A percentile compares a stretch with the other conserved stretches of the same genome.
These are phyloP conservation scores for Dactylonectria estremocensis DNA, from an alignment of 2,329 filamentous ascomycete genomes.

Conservation along the genomic window DNA sequence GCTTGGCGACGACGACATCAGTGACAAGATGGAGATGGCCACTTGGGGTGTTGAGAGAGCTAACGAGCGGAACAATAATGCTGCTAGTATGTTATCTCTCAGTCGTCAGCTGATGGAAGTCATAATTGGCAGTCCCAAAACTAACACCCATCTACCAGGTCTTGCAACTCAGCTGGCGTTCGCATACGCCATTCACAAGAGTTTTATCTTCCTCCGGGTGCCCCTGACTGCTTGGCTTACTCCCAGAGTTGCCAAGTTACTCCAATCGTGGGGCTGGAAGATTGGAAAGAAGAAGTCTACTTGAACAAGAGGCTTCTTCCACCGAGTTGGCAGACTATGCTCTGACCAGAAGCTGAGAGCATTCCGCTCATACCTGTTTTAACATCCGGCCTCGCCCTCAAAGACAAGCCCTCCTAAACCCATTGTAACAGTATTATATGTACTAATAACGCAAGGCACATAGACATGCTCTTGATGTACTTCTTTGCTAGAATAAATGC, in stretches of 20 bases:
- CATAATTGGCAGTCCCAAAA: constrained; percentile 25
- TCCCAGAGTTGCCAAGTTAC: constrained; percentile 92
- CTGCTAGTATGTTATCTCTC: constrained; percentile 78
- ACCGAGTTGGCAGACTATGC: neutral
- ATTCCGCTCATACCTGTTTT: neutral
- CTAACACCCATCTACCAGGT: constrained; percentile 59
- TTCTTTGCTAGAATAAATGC: constrained; percentile 14
- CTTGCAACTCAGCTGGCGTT: constrained; percentile 88
- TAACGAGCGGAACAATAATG: constrained; percentile 71
- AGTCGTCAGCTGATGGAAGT: constrained; percentile 11
- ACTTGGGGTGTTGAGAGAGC: constrained; percentile 76
- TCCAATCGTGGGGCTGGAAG: constrained; percentile 93
- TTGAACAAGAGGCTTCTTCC: constrained; percentile 15
- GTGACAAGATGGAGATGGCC: constrained; percentile 65
- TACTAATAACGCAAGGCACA: constrained; percentile 17
- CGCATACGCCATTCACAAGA: constrained; percentile 98
- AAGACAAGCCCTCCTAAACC: constrained; percentile 14
- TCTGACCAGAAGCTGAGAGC: constrained; percentile 1
- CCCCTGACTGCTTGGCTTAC: constrained; percentile 91
- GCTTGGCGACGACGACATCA: constrained; percentile 60
- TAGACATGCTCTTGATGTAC: constrained; percentile 21
- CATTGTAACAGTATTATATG: constrained; percentile 29
- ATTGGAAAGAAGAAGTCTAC: constrained; percentile 80
- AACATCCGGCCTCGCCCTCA: neutral
- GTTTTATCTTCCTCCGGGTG: constrained; percentile 95